These are phyloP conservation scores for Pyronema domesticum DNA, from an alignment of 495 filamentous ascomycete genomes.

Conservation along the genomic window DNA sequence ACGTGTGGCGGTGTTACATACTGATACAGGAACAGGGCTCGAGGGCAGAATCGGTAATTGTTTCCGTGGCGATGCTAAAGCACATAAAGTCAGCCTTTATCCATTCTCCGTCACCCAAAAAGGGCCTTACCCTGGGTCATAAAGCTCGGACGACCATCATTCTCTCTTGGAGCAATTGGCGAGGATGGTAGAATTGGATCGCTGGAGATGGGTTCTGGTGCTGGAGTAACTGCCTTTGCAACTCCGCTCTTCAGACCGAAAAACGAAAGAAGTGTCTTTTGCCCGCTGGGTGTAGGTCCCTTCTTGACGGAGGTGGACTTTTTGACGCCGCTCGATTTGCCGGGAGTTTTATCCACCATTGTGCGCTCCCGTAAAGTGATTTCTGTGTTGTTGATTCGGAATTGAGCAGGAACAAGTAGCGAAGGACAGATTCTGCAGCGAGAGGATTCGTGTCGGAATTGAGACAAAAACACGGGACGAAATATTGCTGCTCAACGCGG, in stretches of 20 bases:
- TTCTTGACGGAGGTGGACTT: slow-evolving; percentile 8
- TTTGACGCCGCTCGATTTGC: background rate
- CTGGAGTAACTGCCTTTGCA: slow-evolving; percentile 4
- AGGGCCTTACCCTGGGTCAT: background rate
- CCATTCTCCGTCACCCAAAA: background rate
- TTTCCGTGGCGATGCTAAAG: background rate
- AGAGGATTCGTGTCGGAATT: background rate
- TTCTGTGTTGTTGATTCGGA: background rate
- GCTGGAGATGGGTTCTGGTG: slow-evolving; percentile 5
- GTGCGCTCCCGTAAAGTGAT: background rate
- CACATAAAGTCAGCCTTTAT: background rate
- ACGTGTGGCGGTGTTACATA: background rate
- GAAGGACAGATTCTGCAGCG: background rate
- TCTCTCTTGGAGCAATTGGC: slow-evolving; percentile 1
- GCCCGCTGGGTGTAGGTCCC: slow-evolving; percentile 3
- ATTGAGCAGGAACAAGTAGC: background rate
- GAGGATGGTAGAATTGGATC: slow-evolving; percentile 12
- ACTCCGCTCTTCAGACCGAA: background rate
- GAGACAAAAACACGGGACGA: background rate
- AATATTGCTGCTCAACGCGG: background rate
- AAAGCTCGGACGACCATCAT: background rate
- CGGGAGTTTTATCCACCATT: background rate
- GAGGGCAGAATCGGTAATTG: slow-evolving; percentile 10
- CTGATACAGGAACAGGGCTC: slow-evolving; percentile 9
- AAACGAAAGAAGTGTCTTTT: slow-evolving; percentile 18